Base-by-base conservation (phyloP, 441 rosid genomes). In the Geranium incanum region DNA sequence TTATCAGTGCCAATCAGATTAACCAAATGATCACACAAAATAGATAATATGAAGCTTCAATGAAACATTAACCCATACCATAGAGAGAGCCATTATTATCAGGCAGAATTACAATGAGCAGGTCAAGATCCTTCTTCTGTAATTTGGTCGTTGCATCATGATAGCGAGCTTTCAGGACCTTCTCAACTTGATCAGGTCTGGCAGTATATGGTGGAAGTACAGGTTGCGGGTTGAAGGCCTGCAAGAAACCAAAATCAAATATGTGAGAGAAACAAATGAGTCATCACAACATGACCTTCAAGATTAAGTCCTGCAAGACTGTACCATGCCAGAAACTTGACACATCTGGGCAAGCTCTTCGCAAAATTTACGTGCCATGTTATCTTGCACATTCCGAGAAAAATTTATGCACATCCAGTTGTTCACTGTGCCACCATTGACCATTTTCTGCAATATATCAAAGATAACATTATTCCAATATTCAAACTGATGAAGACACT, bases 371-470 rank as follows among this genome's bases (percentile, higher is more conserved):
- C 86, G 89, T 50, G 96, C 97, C 72, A 87, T 88, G 33, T 81
- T 89, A 72, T 92, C 99, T 87, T 92, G 97, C 65, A 95, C 96
- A 36, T 87, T 92, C 36, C 93, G 84, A 59, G 98, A 95, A 77
- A 95, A 95, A 84, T 92, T 95, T 67, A 95, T 89, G 78, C 99
- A 95, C 1, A 91, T 89, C 99, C 99, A 95, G 66, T 88, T 81
- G 78, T 72, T 92, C 59, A 95, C 96, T 2, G 94, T 90, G 92
- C 87, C 88, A 65, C 97, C 99, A 52, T 95, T 92, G 45, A 95
- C 87, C 99, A 95, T 90, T 85, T 95, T 95, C 98, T 88, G 81
- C 45, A 71, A 66, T 33, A 71, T 55, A 55, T 55, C 62, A 15
- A 13, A 13, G 19, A 3, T 55, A 4, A 55, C 62, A 55, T 55